phyloP scores from a whole-genome alignment of 2,329 filamentous ascomycete genomes.

The Rhynchosporium graminicola region DNA sequence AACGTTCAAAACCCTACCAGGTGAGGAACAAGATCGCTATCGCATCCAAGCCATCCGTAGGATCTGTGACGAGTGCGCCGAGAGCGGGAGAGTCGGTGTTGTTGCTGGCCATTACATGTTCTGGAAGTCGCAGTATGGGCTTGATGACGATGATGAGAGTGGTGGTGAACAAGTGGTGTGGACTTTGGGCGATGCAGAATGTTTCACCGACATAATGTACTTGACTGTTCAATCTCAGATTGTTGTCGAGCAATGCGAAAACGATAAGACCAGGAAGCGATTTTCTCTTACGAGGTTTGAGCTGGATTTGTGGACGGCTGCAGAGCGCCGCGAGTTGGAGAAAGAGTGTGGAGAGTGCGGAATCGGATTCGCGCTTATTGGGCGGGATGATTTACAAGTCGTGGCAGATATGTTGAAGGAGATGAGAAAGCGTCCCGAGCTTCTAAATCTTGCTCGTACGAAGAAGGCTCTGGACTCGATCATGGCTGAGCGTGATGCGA shows the following conservation, averaged over 20 bases:
- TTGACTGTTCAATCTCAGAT: slow-evolving; percentile 45
- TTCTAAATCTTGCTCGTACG: slow-evolving; percentile 41
- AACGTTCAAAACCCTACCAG: slow-evolving; percentile 47
- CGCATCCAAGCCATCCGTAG: slow-evolving; percentile 49
- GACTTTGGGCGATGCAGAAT: slow-evolving; percentile 48
- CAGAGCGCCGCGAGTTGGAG: slow-evolving; percentile 48
- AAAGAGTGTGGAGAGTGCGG: slow-evolving; percentile 46
- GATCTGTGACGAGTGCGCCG: slow-evolving; percentile 45
- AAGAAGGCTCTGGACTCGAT: slow-evolving; percentile 19
- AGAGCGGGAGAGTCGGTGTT: slow-evolving; percentile 44
- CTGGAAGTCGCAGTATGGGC: slow-evolving; percentile 43
- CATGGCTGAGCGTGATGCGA: slow-evolving; percentile 16
- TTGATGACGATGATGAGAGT: slow-evolving; percentile 33
- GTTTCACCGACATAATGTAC: slow-evolving; percentile 61
- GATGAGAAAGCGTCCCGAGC: slow-evolving; percentile 44
- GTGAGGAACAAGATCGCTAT: slow-evolving; percentile 42
- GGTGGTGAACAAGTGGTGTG: slow-evolving; percentile 38
- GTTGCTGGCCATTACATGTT: slow-evolving; percentile 59
- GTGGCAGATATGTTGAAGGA: slow-evolving; percentile 40
- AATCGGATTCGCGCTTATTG: slow-evolving; percentile 39
- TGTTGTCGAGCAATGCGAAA: slow-evolving; percentile 43
- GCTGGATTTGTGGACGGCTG: slow-evolving; percentile 48
- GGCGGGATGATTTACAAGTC: background rate
- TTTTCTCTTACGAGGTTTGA: slow-evolving; percentile 41
- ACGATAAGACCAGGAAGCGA: slow-evolving; percentile 45